Evolutionary conservation across 2,329 filamentous ascomycete species (phyloP).

Genomic region (Emergomyces pasteurianus): DNA sequence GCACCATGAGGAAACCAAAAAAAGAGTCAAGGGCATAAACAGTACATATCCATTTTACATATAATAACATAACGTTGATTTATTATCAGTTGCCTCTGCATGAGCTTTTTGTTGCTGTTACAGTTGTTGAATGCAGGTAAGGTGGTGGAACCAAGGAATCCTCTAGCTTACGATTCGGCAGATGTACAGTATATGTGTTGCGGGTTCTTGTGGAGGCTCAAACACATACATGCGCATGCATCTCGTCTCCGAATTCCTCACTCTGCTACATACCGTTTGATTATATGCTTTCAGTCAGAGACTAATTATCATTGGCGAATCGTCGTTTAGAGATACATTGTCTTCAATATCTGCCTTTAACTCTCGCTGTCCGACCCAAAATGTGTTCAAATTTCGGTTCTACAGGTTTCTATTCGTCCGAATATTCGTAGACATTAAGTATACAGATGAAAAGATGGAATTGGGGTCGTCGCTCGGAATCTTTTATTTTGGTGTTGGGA

Average conservation of each 20-base stretch:
- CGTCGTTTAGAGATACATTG: background rate
- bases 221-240: background rate
- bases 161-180: background rate
- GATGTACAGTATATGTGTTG: background rate
- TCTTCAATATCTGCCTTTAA: background rate
- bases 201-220: background rate
- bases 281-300: background rate
- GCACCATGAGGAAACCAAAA: background rate
- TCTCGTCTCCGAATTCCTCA: background rate
- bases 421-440: background rate
- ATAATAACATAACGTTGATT: background rate
- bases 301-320: background rate
- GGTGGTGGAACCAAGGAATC: background rate
- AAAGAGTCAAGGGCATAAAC: background rate
- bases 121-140: background rate
- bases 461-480: no score
- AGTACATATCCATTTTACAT: background rate
- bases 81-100: background rate
- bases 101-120: background rate
- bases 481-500: no score
- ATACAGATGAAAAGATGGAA: background rate
- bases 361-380: background rate
- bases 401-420: background rate
- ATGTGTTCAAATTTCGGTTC: background rate
- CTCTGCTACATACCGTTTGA: background rate